phyloP scores from a whole-genome alignment of 1,284 basidiomycete genomes.

The Xerocomus subilludens region DNA sequence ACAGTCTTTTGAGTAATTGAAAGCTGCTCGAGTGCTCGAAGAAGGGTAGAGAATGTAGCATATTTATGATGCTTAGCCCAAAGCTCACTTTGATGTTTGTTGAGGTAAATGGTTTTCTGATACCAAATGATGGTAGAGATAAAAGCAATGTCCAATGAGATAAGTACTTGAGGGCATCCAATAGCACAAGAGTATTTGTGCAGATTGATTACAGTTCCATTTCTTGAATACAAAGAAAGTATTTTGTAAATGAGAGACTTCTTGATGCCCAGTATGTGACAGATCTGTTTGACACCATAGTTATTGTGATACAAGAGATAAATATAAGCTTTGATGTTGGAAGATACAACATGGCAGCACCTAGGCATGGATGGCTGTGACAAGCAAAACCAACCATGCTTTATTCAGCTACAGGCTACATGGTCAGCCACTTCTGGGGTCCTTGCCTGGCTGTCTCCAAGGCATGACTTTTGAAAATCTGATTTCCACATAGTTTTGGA shows the following conservation, averaged over 20 bases:
- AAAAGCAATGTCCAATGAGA: not conserved
- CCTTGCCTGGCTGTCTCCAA: too few species aligned
- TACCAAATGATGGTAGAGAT: too few species aligned
- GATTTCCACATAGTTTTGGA: too few species aligned
- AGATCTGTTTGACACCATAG: slow-evolving; percentile 16
- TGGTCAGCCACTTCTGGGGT: too few species aligned
- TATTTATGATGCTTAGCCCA: too few species aligned
- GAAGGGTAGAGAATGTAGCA: too few species aligned
- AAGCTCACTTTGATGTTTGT: too few species aligned
- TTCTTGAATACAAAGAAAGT: slow-evolving; percentile 5
- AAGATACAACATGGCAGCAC: not conserved
- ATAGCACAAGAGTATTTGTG: slow-evolving; percentile 1
- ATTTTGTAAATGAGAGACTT: slow-evolving; percentile 14
- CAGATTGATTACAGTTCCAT: not conserved
- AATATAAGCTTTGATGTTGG: slow-evolving; percentile 21
- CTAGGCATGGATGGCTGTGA: slow-evolving; percentile 2
- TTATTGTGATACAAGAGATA: not conserved
- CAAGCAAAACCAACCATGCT: not conserved
- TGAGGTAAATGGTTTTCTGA: too few species aligned
- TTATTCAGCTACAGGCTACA: too few species aligned
- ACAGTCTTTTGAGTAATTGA: too few species aligned
- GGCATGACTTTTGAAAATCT: too few species aligned
- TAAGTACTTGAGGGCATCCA: not conserved
- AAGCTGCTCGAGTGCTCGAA: too few species aligned
- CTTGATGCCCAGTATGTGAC: slow-evolving; percentile 7